Evolutionary conservation across 345 rosid species (phyloP), one percentile per base, ranked within the genome.

Genomic region (Eucalyptus coolabah): DNA sequence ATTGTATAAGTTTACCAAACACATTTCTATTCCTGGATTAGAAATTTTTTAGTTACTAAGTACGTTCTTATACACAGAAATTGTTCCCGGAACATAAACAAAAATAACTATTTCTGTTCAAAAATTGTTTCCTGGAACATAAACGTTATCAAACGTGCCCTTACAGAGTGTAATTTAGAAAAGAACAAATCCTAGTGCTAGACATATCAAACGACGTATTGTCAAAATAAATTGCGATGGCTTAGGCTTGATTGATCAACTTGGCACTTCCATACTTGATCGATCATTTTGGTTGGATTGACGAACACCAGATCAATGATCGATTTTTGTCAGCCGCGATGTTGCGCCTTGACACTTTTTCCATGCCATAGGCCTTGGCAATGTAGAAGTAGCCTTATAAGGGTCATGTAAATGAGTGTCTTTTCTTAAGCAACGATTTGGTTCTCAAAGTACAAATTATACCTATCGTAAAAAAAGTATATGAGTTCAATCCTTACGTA

Each of bases 61-160:
- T 15, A 50, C 7, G 18, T 50, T 50, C 51, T 50, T 50, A 15
- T 50, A 50, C 51, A 15, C 1, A 50, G 0, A 50, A 50, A 50
- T 50, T 50, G 18, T 50, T 50, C 0, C 1, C 0, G 0, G 1
- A 50, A 50, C 0, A 50, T 2, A 50, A 50, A 50, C 7, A 50
- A 50, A 50, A 50, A 50, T 15, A 50, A 50, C 51, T 50, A 5
- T 50, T 15, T 50, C 0, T 50, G 7, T 50, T 15, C 0, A 50
- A 50, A 50, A 50, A 50, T 50, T 50, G 1, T 50, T 50, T 6
- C 0, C 6, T 0, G 3, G 1, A 50, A 50, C 7, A 15, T 0
- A 50, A 50, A 50, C 0, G 17, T 50, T 50, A 50, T 3, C 51
- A 50, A 50, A 15, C 0, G 1, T 14, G 18, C 51, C 17, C 3